phyloP scores from a whole-genome alignment of 305 asterid genomes.

The Rubia tinctorum region DNA sequence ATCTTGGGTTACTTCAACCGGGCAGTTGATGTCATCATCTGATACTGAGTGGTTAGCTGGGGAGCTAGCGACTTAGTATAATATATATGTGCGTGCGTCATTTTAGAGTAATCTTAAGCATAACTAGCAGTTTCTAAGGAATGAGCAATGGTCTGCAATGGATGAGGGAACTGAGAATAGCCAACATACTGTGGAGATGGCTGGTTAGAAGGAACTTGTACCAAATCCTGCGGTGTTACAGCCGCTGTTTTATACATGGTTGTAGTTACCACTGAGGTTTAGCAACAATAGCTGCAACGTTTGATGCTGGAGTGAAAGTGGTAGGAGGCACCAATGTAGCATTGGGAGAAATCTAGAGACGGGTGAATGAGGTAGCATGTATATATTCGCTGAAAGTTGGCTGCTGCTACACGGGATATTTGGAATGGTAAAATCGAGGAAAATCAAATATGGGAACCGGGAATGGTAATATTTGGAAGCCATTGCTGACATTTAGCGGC shows the following conservation, averaged over 20 bases:
- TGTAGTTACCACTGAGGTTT: constrained; percentile 28
- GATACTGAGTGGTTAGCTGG: constrained; percentile 44
- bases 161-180: constrained; percentile 40
- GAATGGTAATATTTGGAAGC: too few species aligned
- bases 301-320: constrained; percentile 44
- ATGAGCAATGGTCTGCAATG: constrained; percentile 41
- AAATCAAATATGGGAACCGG: too few species aligned
- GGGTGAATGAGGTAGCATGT: constrained; percentile 22
- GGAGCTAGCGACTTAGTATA: constrained; percentile 40
- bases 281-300: constrained; percentile 23
- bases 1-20: constrained; percentile 37
- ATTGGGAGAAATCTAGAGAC: constrained; percentile 31
- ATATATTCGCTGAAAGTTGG: constrained; percentile 26
- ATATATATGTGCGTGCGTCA: constrained; percentile 45
- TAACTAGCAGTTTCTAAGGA: constrained; percentile 28
- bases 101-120: constrained; percentile 47
- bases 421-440: too few species aligned
- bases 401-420: constrained; percentile 35
- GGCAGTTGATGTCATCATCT: constrained; percentile 55
- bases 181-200: constrained; percentile 46
- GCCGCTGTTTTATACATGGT: constrained; percentile 28
- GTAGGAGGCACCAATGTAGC: constrained; percentile 20
- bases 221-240: constrained; percentile 34
- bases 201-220: constrained; percentile 44
- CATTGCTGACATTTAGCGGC: too few species aligned